Evolutionary conservation across 2,329 filamentous ascomycete species (phyloP).

Genomic region (Xylaria arbuscula): DNA sequence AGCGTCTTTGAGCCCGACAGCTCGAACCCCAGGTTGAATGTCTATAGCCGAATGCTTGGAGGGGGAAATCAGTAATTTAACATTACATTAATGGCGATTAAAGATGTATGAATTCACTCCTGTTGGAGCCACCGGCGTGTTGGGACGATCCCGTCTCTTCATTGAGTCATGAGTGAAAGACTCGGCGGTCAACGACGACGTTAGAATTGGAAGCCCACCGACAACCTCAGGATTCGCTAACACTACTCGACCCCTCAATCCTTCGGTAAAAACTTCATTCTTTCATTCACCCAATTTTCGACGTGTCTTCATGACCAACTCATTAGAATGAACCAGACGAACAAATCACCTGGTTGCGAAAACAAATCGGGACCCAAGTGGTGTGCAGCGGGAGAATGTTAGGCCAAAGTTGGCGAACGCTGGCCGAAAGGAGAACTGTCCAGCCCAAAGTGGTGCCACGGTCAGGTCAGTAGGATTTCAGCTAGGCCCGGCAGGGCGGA

Average conservation of each 20-base stretch:
- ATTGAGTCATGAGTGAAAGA: too few species aligned
- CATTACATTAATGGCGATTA: background rate
- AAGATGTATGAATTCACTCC: too few species aligned
- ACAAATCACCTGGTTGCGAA: slow-evolving; percentile 7
- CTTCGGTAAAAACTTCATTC: slow-evolving; percentile 10
- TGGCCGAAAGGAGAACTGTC: slow-evolving; percentile 12
- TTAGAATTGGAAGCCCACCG: slow-evolving; percentile 3
- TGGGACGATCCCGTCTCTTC: too few species aligned
- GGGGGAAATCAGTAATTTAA: background rate
- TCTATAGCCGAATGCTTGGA: background rate
- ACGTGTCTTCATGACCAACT: slow-evolving; percentile 1
- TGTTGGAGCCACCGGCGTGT: too few species aligned
- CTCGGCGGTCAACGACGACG: background rate
- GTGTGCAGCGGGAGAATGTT: slow-evolving; percentile 24
- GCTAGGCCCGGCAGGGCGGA: slow-evolving; percentile 24
- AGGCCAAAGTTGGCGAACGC: background rate
- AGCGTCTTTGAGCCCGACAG: background rate
- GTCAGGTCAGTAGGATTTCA: slow-evolving; percentile 38
- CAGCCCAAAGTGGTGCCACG: slow-evolving; percentile 32
- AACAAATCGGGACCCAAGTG: slow-evolving; percentile 23
- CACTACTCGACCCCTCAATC: background rate
- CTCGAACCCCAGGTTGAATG: background rate
- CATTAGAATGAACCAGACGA: slow-evolving; percentile 5
- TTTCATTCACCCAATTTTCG: background rate
- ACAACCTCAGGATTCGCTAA: background rate